Evolutionary conservation across 2,329 filamentous ascomycete species (phyloP).

Genomic region (Cercospora berteroae): DNA sequence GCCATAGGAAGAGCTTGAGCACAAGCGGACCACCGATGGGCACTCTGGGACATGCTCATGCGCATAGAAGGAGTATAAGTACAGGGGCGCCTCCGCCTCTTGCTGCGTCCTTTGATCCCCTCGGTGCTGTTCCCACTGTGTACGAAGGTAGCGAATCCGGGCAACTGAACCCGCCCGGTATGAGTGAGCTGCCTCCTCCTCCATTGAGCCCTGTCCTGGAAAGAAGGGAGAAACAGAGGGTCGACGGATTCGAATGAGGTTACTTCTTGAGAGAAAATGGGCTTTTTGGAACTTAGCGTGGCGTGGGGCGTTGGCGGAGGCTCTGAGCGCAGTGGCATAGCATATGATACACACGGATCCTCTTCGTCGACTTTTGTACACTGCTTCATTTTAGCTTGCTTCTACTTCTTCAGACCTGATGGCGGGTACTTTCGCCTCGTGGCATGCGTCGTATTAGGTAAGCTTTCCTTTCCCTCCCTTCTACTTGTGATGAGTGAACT

Average conservation of each 20-base stretch:
- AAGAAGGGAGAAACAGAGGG: slow-evolving; percentile 25
- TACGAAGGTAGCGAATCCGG: slow-evolving; percentile 23
- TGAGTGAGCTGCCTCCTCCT: slow-evolving; percentile 8
- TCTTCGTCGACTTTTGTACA: neutral
- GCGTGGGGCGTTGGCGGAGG: slow-evolving; percentile 4
- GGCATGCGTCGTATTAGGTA: neutral
- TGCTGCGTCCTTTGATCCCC: slow-evolving; percentile 32
- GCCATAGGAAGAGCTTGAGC: slow-evolving; percentile 47
- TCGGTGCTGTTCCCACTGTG: slow-evolving; percentile 33
- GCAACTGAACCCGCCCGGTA: slow-evolving; percentile 26
- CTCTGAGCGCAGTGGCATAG: slow-evolving; percentile 1
- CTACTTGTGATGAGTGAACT: neutral
- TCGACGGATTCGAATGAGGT: slow-evolving; percentile 36
- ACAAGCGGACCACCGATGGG: slow-evolving; percentile 27
- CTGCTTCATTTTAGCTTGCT: neutral
- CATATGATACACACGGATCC: slow-evolving; percentile 7
- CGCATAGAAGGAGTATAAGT: slow-evolving; percentile 47
- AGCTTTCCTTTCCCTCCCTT: neutral
- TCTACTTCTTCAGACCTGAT: neutral
- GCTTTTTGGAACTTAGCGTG: slow-evolving; percentile 5
- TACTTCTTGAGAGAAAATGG: neutral
- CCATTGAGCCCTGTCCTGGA: slow-evolving; percentile 25
- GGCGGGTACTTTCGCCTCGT: neutral
- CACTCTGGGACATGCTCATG: slow-evolving; percentile 27
- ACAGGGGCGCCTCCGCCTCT: slow-evolving; percentile 29